These are phyloP conservation scores for Globisporangium rhizosaccharum DNA, from an alignment of 352 stramenopile species.

Conservation along the genomic window DNA sequence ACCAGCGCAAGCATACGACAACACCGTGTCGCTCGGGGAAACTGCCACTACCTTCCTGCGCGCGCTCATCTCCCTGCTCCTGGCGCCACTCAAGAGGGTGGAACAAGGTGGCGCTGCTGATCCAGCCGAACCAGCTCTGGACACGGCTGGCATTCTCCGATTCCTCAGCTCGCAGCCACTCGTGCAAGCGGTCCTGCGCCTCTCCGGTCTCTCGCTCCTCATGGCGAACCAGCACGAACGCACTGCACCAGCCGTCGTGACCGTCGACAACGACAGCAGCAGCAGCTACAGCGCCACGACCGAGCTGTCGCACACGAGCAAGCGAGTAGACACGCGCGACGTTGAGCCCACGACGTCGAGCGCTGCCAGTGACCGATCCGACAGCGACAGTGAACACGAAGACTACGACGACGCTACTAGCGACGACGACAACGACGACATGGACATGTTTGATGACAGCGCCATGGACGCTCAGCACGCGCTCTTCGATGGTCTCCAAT, in stretches of 20 bases:
- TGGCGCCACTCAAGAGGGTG: constrained; percentile 10
- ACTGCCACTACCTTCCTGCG: background rate
- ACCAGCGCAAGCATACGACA: background rate
- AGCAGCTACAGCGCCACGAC: background rate
- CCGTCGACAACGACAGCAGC: background rate
- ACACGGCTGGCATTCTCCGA: constrained; percentile 2
- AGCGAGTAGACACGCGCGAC: background rate
- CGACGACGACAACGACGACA: background rate
- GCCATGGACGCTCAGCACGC: constrained; percentile 17
- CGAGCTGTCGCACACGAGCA: background rate
- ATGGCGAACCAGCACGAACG: constrained; percentile 23
- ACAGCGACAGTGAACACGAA: background rate
- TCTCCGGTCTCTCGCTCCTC: constrained; percentile 15
- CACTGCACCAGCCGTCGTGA: constrained; percentile 4
- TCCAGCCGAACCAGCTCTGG: background rate
- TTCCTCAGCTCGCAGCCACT: constrained; percentile 7
- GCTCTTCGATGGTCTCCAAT: constrained; percentile 58
- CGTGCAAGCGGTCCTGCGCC: background rate
- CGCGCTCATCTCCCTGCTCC: constrained; percentile 11
- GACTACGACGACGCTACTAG: background rate
- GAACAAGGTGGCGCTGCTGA: constrained; percentile 2
- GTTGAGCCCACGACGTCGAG: background rate
- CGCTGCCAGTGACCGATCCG: background rate
- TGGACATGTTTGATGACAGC: constrained; percentile 7
- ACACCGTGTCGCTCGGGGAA: background rate